These are phyloP conservation scores for Protea cynaroides DNA, from an alignment of 164 flowering plant genomes.

Conservation along the genomic window DNA sequence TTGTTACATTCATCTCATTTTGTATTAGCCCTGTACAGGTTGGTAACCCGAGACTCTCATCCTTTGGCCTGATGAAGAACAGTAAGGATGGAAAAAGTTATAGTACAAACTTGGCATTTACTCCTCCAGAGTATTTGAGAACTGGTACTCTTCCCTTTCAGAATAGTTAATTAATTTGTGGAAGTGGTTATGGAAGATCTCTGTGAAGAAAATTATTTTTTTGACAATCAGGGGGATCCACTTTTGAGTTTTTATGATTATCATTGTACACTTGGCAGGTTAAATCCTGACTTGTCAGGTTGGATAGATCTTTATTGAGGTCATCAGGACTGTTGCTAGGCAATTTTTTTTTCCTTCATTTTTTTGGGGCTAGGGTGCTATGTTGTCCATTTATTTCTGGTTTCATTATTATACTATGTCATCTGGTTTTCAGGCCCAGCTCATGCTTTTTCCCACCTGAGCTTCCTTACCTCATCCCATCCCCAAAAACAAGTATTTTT, in stretches of 20 bases:
- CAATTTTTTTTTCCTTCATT: no score
- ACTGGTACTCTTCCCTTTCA: constrained; percentile 40
- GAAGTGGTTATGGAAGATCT: neutral
- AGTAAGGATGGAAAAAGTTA: constrained; percentile 92
- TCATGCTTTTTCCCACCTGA: no score
- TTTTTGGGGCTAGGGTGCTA: no score
- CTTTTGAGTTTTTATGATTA: neutral
- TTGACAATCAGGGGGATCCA: neutral
- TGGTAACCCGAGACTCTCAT: constrained; percentile 74
- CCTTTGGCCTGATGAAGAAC: constrained; percentile 92
- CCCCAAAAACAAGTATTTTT: no score
- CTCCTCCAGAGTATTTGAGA: constrained; percentile 85
- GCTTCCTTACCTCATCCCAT: no score
- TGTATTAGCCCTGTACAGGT: constrained; percentile 39
- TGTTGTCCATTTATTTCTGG: no score
- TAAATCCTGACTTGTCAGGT: no score
- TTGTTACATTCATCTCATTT: neutral
- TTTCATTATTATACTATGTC: no score
- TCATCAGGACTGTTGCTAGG: no score
- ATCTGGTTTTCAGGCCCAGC: no score
- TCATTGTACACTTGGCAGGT: no score
- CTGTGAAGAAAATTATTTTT: neutral
- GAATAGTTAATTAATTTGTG: neutral
- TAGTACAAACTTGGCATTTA: constrained; percentile 84
- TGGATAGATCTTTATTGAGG: no score